These are phyloP conservation scores for Hondaea fermentalgiana DNA, from an alignment of 108 stramenopile genomes.

Conservation along the genomic window DNA sequence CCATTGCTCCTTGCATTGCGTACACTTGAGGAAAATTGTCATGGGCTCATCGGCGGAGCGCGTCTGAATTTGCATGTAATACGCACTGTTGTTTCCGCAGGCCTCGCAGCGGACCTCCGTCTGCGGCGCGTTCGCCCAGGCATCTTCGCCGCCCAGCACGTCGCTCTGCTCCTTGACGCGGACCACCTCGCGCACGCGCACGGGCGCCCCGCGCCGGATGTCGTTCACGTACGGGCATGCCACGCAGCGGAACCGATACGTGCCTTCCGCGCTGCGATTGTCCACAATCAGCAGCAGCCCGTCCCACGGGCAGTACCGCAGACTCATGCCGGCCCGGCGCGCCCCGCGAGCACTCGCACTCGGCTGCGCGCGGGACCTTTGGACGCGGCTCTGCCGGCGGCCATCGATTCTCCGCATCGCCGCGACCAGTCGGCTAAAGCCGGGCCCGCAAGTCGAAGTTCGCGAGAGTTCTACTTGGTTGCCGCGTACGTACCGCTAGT, in stretches of 20 bases:
- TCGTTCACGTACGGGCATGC: conserved; percentile 47
- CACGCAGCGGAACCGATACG: conserved; percentile 42
- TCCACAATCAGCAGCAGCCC: conserved; percentile 49
- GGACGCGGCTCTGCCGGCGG: no score
- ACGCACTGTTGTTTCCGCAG: conserved; percentile 78
- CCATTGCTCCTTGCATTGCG: conserved; percentile 73
- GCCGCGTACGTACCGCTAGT: no score
- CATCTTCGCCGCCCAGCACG: conserved; percentile 87
- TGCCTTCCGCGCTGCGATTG: neutral
- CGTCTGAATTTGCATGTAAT: conserved; percentile 98
- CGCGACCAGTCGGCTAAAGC: no score
- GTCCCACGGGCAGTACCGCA: conserved; percentile 52
- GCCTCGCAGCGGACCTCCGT: conserved; percentile 72
- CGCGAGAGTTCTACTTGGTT: no score
- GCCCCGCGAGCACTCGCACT: no score
- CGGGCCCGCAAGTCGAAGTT: no score
- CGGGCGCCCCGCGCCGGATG: conserved; percentile 17
- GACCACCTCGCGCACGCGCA: neutral
- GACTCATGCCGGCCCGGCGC: neutral
- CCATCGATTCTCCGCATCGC: no score
- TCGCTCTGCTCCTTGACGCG: conserved; percentile 78
- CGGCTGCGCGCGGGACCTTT: no score
- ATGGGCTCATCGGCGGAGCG: conserved; percentile 90
- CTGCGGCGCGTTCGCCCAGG: conserved; percentile 95
- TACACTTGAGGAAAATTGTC: conserved; percentile 94